Conservation (phyloP, 2,329 filamentous ascomycete genomes). For the Davidsoniella virescens region DNA sequence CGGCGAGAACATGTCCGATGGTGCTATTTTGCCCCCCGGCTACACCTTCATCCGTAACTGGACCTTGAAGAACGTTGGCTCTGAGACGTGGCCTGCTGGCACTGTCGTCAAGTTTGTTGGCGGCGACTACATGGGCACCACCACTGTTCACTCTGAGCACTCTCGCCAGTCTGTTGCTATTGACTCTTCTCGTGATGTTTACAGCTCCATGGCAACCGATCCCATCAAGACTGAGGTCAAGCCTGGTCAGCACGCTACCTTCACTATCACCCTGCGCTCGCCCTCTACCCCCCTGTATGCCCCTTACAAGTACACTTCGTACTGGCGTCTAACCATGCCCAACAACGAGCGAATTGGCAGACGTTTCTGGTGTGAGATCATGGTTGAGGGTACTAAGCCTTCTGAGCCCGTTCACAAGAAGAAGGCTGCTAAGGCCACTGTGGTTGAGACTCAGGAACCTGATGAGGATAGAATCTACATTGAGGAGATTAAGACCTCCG, state of each 20-base stretch:
- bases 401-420: slow-evolving; percentile 18
- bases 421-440: slow-evolving; percentile 15
- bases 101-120: slow-evolving; percentile 84
- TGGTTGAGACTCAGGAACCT: slow-evolving; percentile 16
- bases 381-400: slow-evolving; percentile 34
- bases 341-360: slow-evolving; percentile 77
- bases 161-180: slow-evolving; percentile 24
- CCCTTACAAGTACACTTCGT: slow-evolving; percentile 51
- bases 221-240: slow-evolving; percentile 51
- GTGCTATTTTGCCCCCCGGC: slow-evolving; percentile 43
- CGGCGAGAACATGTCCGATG: slow-evolving; percentile 63
- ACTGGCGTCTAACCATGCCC: slow-evolving; percentile 81
- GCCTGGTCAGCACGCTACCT: slow-evolving; percentile 59
- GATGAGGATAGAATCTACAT: slow-evolving; percentile 21
- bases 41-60: slow-evolving; percentile 75
- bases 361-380: slow-evolving; percentile 86
- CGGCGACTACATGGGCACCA: slow-evolving; percentile 86
- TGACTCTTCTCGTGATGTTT: slow-evolving; percentile 23
- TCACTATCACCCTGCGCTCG: slow-evolving; percentile 73
- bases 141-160: neutral
- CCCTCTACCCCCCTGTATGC: slow-evolving; percentile 46
- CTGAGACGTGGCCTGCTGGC: slow-evolving; percentile 66
- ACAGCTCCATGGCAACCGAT: neutral
- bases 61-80: slow-evolving; percentile 76
- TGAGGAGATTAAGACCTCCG: slow-evolving; percentile 34